Percentiles rank a stretch among this genome's conserved stretches.
phyloP scores from a whole-genome alignment of 208 protist genomes.

The Strigomonas galati region DNA sequence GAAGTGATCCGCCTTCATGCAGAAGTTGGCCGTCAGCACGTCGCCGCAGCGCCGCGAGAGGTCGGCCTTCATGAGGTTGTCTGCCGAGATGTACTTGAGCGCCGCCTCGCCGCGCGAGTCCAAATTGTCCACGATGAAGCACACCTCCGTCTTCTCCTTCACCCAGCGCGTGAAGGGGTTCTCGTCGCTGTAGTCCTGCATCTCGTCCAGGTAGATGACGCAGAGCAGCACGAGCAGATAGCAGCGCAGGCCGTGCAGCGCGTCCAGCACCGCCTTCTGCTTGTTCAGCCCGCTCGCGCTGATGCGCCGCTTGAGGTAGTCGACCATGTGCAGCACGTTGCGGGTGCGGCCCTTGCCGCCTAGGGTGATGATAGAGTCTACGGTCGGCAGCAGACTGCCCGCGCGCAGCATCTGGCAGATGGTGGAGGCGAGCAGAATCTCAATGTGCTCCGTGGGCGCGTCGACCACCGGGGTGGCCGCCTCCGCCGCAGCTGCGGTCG shows the following conservation, averaged over 20 bases:
- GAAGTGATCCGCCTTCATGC: conserved; percentile 89
- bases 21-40: conserved; percentile 85
- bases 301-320: conserved; percentile 64
- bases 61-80: conserved; percentile 74
- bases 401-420: conserved; percentile 88
- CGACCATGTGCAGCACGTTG: conserved; percentile 79
- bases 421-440: conserved; percentile 72
- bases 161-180: conserved; percentile 72
- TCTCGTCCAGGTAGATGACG: conserved; percentile 73
- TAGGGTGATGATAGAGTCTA: conserved; percentile 61
- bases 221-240: conserved; percentile 84
- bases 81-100: conserved; percentile 62
- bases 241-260: conserved; percentile 57
- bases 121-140: conserved; percentile 73
- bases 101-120: conserved; percentile 58
- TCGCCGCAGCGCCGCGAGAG: conserved; percentile 67
- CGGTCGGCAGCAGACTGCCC: conserved; percentile 66
- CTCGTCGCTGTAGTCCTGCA: conserved; percentile 34
- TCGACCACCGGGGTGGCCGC: conserved; percentile 36
- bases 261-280: conserved; percentile 48
- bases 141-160: conserved; percentile 53
- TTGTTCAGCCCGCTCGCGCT: conserved; percentile 40
- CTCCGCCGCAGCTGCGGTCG: conserved; percentile 44
- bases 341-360: conserved; percentile 60
- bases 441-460: conserved; percentile 50